phyloP scores from a whole-genome alignment of 1,284 basidiomycete genomes.

The Inonotus obliquus region DNA sequence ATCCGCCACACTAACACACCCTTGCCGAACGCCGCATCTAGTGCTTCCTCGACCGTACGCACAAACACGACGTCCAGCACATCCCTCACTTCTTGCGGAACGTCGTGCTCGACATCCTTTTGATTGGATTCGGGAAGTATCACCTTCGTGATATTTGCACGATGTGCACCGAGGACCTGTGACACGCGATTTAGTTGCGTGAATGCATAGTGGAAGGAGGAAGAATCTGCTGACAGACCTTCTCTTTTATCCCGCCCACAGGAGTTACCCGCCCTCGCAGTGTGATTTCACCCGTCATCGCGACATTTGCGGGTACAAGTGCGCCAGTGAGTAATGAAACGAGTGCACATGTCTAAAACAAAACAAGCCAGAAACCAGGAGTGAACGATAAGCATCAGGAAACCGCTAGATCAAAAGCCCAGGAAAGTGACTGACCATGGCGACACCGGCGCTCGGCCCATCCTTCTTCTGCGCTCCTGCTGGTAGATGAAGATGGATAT shows the following conservation, averaged over 20 bases:
- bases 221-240: constrained; percentile 33
- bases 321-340: constrained; percentile 78
- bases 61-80: constrained; percentile 81
- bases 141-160: constrained; percentile 76
- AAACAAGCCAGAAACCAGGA: too few species aligned
- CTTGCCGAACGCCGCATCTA: constrained; percentile 77
- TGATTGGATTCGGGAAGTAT: constrained; percentile 80
- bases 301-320: constrained; percentile 61
- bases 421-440: constrained; percentile 53
- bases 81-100: constrained; percentile 64
- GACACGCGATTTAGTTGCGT: constrained; percentile 3
- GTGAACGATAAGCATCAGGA: background rate
- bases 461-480: constrained; percentile 88
- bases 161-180: constrained; percentile 74
- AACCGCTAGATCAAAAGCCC: background rate
- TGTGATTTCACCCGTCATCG: constrained; percentile 82
- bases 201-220: background rate
- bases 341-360: constrained; percentile 75
- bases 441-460: constrained; percentile 84
- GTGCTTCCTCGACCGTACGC: constrained; percentile 69
- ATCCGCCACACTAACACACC: constrained; percentile 49
- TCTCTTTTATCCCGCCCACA: constrained; percentile 82
- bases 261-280: constrained; percentile 74
- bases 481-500: constrained; percentile 86
- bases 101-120: constrained; percentile 82